Conservation (phyloP, 495 filamentous ascomycete genomes). For the Penicillium pancosmium region DNA sequence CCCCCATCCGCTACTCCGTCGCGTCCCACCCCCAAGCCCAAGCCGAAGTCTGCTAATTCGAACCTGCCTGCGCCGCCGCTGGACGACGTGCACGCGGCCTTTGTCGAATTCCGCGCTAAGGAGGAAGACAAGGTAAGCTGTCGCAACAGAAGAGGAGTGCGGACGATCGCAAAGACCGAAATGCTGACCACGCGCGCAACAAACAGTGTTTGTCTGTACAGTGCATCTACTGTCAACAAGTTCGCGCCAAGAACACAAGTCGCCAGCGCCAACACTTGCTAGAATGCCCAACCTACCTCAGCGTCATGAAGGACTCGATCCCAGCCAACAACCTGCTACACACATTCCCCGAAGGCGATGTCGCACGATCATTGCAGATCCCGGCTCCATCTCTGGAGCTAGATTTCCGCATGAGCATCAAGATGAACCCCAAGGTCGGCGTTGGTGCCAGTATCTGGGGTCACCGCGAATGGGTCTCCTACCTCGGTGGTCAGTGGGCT, state of each 20-base stretch:
- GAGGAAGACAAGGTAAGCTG: conserved; percentile 57
- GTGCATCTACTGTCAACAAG: conserved; percentile 61
- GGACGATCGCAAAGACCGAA: too few relatives aligned
- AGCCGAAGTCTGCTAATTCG: conserved; percentile 40
- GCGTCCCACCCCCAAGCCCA: conserved; percentile 48
- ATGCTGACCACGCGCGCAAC: not conserved
- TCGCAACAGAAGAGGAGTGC: too few relatives aligned
- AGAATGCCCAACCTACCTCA: conserved; percentile 58
- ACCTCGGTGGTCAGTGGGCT: conserved; percentile 61
- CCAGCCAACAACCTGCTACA: conserved; percentile 60
- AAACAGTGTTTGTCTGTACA: conserved; percentile 57
- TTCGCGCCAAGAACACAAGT: conserved; percentile 60
- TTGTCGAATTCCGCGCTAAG: conserved; percentile 60
- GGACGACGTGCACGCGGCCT: conserved; percentile 58
- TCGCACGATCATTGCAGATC: conserved; percentile 54
- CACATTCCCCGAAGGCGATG: conserved; percentile 58
- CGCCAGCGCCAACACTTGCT: conserved; percentile 58
- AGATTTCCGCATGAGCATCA: conserved; percentile 65
- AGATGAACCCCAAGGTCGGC: conserved; percentile 58
- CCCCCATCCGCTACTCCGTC: conserved; percentile 34
- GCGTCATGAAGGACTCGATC: conserved; percentile 60
- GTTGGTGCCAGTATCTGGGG: conserved; percentile 58
- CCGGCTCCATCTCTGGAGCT: conserved; percentile 59
- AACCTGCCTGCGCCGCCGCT: conserved; percentile 49
- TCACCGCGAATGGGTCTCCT: conserved; percentile 60